Percentiles rank a stretch among this genome's conserved stretches.
Evolutionary conservation across 371 early-diverging fungal genomes (phyloP).

Genomic region (Dinochytrium kinnereticum): DNA sequence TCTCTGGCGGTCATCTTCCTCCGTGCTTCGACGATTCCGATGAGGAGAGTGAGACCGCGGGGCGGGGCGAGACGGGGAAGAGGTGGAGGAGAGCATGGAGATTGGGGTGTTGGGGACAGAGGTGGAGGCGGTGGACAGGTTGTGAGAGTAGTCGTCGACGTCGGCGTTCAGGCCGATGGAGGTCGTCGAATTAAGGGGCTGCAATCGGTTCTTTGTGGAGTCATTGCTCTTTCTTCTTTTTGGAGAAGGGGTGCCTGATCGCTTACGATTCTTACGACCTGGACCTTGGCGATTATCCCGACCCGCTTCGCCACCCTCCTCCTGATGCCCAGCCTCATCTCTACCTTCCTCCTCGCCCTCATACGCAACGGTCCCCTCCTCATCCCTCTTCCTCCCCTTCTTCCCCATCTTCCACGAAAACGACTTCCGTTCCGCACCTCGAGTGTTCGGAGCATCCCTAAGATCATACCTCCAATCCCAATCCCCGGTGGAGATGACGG

Average conservation of each 20-base stretch:
- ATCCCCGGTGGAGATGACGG: constrained; percentile 17
- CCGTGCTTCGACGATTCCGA: background rate
- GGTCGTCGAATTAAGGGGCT: background rate
- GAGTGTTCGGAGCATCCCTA: background rate
- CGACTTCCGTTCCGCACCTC: background rate
- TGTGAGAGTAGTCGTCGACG: background rate
- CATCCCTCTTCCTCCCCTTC: background rate
- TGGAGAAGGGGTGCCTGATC: constrained; percentile 3
- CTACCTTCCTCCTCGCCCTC: background rate
- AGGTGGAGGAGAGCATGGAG: background rate
- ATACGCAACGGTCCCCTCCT: background rate
- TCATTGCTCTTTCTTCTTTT: background rate
- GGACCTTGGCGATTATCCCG: background rate
- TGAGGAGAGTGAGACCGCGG: background rate
- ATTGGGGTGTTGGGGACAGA: background rate
- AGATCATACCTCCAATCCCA: constrained; percentile 20
- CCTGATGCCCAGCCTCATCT: background rate
- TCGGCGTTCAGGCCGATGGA: background rate
- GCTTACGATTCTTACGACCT: constrained; percentile 1
- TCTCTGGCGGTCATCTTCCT: background rate
- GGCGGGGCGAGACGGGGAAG: background rate
- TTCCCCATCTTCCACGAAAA: background rate
- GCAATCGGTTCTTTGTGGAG: background rate
- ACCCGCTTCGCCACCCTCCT: background rate
- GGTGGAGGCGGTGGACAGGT: background rate